Percentiles rank a stretch among this genome's conserved stretches.
phyloP scores from a whole-genome alignment of 2,329 filamentous ascomycete genomes.

The Trichoderma atroviride region DNA sequence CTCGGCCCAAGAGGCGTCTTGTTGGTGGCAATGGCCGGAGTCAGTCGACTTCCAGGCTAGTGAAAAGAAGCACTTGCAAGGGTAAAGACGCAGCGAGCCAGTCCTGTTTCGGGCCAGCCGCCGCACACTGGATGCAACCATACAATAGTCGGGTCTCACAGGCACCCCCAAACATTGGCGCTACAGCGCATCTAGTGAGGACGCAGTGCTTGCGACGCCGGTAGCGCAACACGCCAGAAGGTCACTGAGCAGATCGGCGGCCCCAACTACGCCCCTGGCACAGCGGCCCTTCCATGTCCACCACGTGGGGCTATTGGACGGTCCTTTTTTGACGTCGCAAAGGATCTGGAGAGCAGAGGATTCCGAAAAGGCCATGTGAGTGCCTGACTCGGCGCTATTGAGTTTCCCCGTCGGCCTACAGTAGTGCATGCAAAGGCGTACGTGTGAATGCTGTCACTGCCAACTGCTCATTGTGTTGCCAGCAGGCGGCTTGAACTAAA shows the following conservation, averaged over 20 bases:
- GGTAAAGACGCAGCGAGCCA: not conserved
- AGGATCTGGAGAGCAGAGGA: not conserved
- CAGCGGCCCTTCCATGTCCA: not conserved
- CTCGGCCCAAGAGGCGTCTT: not conserved
- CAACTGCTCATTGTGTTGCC: not conserved
- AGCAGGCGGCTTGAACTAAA: not conserved
- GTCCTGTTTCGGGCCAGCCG: not conserved
- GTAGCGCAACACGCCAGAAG: not conserved
- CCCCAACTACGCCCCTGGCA: not conserved
- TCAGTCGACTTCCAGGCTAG: not conserved
- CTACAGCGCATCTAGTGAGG: not conserved
- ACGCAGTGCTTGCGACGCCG: not conserved
- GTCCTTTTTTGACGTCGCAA: slow-evolving; percentile 11
- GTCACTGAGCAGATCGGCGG: not conserved
- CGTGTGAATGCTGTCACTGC: not conserved
- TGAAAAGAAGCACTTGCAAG: not conserved
- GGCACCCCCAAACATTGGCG: not conserved
- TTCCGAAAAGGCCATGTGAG: not conserved
- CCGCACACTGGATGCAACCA: slow-evolving; percentile 5
- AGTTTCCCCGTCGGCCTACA: not conserved
- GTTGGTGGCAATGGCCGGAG: not conserved
- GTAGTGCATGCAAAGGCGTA: not conserved
- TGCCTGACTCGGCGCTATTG: not conserved
- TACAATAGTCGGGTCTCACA: not conserved
- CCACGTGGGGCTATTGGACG: slow-evolving; percentile 11